These are phyloP conservation scores for Penicillium psychrosexuale DNA, from an alignment of 2,329 filamentous ascomycete species.

Conservation along the genomic window DNA sequence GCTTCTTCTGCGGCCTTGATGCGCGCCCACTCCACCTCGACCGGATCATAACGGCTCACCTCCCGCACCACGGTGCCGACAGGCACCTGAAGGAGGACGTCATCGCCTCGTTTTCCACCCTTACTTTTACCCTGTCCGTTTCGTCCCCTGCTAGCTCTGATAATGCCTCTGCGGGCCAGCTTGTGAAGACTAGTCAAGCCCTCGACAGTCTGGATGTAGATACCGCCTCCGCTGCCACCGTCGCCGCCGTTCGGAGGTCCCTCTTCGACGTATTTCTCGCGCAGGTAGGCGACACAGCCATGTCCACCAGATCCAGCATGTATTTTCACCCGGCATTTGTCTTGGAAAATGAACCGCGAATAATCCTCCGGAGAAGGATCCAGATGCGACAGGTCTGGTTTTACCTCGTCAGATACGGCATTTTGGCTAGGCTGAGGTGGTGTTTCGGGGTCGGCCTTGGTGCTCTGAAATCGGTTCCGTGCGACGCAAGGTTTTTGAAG, in stretches of 20 bases:
- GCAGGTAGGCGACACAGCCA: constrained; percentile 89
- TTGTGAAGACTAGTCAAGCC: constrained; percentile 94
- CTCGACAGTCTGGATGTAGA: constrained; percentile 90
- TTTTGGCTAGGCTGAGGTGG: constrained; percentile 7
- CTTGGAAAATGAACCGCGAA: constrained; percentile 75
- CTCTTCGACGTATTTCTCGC: constrained; percentile 83
- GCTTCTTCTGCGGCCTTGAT: constrained; percentile 38
- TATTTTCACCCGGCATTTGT: constrained; percentile 75
- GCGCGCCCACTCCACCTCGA: constrained; percentile 60
- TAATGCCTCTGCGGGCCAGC: constrained; percentile 70
- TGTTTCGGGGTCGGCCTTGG: constrained; percentile 8
- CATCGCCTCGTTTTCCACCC: constrained; percentile 74
- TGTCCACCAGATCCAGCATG: constrained; percentile 79
- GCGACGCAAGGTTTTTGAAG: constrained; percentile 6
- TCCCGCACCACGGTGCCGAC: constrained; percentile 90
- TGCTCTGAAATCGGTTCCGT: constrained; percentile 24
- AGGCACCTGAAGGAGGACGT: constrained; percentile 84
- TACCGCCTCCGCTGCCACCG: constrained; percentile 82
- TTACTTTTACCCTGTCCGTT: constrained; percentile 49
- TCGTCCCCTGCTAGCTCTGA: constrained; percentile 45
- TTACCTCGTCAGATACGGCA: constrained; percentile 14
- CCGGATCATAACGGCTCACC: constrained; percentile 71
- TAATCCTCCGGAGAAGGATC: constrained; percentile 85
- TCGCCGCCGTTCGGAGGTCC: constrained; percentile 94
- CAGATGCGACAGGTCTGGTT: constrained; percentile 54